phyloP scores from a whole-genome alignment of 1,284 basidiomycete genomes.

The Heterobasidion irregulare region DNA sequence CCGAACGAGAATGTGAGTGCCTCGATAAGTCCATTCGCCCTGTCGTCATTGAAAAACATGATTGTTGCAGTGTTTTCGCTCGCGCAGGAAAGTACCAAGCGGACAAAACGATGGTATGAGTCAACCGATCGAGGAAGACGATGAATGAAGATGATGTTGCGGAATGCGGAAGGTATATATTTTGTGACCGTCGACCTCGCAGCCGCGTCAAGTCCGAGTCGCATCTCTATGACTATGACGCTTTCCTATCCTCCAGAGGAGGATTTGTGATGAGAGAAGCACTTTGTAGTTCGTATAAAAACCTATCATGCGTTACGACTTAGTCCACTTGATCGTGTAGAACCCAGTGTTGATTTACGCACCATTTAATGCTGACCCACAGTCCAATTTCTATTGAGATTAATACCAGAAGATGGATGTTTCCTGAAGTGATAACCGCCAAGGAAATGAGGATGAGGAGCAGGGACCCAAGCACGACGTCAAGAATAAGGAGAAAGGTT shows the following conservation, averaged over 20 bases:
- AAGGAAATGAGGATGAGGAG: slow-evolving; percentile 50
- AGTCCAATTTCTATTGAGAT: slow-evolving; percentile 55
- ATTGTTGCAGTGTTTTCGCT: slow-evolving; percentile 62
- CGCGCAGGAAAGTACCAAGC: slow-evolving; percentile 73
- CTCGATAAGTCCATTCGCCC: not conserved
- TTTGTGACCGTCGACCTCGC: too few species aligned
- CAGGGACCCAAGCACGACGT: slow-evolving; percentile 48
- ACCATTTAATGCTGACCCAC: slow-evolving; percentile 79
- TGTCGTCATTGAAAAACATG: not conserved
- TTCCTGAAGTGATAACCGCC: slow-evolving; percentile 49
- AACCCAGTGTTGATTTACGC: slow-evolving; percentile 10
- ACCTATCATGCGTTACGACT: slow-evolving; percentile 17
- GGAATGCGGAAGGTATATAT: not conserved
- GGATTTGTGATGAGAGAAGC: slow-evolving; percentile 8
- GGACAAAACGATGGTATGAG: slow-evolving; percentile 81
- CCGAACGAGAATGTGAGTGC: slow-evolving; percentile 76
- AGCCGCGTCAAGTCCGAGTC: too few species aligned
- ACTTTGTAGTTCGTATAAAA: slow-evolving; percentile 28
- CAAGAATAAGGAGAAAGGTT: slow-evolving; percentile 55
- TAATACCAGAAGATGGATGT: slow-evolving; percentile 52
- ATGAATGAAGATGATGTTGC: slow-evolving; percentile 1
- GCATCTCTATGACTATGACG: slow-evolving; percentile 11
- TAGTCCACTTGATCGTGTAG: not conserved
- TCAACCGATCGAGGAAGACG: slow-evolving; percentile 42
- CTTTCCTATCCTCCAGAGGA: slow-evolving; percentile 18